Percentiles rank a stretch among this genome's conserved stretches.
These are phyloP conservation scores for Solanum chacoense DNA, from an alignment of 305 asterid species.

Conservation along the genomic window DNA sequence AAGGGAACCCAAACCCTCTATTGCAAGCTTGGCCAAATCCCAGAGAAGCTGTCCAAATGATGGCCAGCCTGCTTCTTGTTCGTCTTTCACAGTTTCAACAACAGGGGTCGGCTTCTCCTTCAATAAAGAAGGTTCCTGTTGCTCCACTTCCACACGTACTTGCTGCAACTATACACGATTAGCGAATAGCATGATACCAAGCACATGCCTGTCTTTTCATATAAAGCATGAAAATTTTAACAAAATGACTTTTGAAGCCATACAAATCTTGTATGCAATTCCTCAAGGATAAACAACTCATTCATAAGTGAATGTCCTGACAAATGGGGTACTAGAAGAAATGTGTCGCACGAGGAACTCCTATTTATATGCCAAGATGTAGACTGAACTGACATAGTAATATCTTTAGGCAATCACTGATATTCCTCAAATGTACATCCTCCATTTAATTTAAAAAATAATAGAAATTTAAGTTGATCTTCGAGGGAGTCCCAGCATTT, in stretches of 20 bases:
- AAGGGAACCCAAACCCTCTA: conserved; percentile 45
- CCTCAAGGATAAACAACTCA: not conserved
- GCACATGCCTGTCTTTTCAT: not conserved
- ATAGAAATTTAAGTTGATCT: not conserved
- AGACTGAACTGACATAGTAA: not conserved
- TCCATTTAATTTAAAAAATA: not conserved
- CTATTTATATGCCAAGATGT: not conserved
- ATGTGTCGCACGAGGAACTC: not conserved
- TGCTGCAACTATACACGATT: conserved; percentile 28
- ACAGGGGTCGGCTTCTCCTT: conserved; percentile 35
- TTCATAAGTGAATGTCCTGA: not conserved
- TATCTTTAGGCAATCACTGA: not conserved
- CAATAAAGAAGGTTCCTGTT: conserved; percentile 28
- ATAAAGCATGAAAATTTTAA: not conserved
- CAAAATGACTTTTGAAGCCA: not conserved
- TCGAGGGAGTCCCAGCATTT: not conserved
- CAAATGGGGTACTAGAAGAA: not conserved
- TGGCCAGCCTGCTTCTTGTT: conserved; percentile 75
- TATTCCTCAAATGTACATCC: not conserved
- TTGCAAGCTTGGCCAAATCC: conserved; percentile 54
- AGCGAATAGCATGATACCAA: not conserved
- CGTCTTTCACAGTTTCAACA: conserved; percentile 37
- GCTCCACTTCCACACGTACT: conserved; percentile 20
- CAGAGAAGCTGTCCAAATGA: conserved; percentile 68
- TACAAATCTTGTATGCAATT: not conserved